Percentiles rank a stretch among this genome's conserved stretches.
phyloP scores from a whole-genome alignment of 257 asterid species.

The Petunia axillaris region DNA sequence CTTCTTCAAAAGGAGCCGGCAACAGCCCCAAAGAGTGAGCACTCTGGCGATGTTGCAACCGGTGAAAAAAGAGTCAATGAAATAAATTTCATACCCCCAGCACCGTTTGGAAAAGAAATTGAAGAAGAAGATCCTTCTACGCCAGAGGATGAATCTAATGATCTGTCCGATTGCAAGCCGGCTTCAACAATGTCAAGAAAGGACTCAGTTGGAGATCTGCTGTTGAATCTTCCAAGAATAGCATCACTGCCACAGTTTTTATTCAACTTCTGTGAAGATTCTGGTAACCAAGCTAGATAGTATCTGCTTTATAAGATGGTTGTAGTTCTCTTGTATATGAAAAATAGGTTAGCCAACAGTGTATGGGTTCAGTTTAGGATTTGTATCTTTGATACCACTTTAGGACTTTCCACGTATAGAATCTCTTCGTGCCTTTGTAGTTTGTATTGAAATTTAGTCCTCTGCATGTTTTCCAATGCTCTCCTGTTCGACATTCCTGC shows the following conservation, averaged over 20 bases:
- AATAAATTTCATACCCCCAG: conserved; percentile 2
- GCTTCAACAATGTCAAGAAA: conserved; percentile 64
- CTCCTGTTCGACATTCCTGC: background rate
- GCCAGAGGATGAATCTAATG: conserved; percentile 31
- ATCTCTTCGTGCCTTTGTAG: background rate
- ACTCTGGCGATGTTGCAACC: conserved; percentile 27
- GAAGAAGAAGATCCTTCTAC: conserved; percentile 24
- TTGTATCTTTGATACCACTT: background rate
- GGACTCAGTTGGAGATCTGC: conserved; percentile 85
- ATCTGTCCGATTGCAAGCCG: conserved; percentile 39
- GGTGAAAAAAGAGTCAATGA: conserved; percentile 41
- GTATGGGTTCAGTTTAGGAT: background rate
- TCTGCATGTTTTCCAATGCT: conserved; percentile 1
- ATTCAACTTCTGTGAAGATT: conserved; percentile 68
- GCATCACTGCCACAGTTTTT: conserved; percentile 94
- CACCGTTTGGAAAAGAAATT: conserved; percentile 25
- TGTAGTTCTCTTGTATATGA: conserved; percentile 25
- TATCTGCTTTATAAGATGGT: background rate
- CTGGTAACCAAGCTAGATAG: conserved; percentile 68
- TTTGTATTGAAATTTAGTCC: background rate
- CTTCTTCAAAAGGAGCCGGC: conserved; percentile 80
- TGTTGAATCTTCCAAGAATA: conserved; percentile 83
- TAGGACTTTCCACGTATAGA: background rate
- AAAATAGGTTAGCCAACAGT: background rate
- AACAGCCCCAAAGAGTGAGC: conserved; percentile 42